Percentiles rank a stretch among this genome's conserved stretches.
These are phyloP conservation scores for Nidularia pulvinata DNA, from an alignment of 768 basidiomycete genomes.

Conservation along the genomic window DNA sequence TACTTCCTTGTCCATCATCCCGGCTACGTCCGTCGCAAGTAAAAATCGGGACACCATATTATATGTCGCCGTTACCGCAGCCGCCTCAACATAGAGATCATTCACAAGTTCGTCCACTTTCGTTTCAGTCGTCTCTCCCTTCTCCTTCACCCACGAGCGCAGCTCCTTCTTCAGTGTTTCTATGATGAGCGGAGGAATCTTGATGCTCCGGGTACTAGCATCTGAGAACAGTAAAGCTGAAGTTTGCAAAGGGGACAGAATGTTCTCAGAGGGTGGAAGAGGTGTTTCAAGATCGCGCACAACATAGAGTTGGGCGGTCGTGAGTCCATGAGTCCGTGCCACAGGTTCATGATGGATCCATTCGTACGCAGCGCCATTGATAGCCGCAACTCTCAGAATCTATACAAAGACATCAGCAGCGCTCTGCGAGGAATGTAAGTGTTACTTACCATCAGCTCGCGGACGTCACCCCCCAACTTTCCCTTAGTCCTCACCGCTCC, in stretches of 20 bases:
- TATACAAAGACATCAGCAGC: slow-evolving; percentile 9
- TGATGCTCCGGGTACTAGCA: slow-evolving; percentile 48
- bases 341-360: slow-evolving; percentile 59
- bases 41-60: slow-evolving; percentile 75
- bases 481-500: slow-evolving; percentile 50
- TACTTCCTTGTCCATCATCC: slow-evolving; percentile 40
- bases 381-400: slow-evolving; percentile 51
- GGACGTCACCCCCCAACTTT: slow-evolving; percentile 41
- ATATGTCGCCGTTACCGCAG: slow-evolving; percentile 52
- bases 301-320: slow-evolving; percentile 49
- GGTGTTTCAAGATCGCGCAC: slow-evolving; percentile 49
- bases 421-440: not conserved
- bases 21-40: slow-evolving; percentile 59
- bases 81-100: slow-evolving; percentile 54
- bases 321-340: slow-evolving; percentile 48
- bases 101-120: slow-evolving; percentile 25
- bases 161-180: slow-evolving; percentile 37
- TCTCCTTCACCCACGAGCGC: slow-evolving; percentile 14
- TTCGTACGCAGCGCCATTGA: slow-evolving; percentile 49
- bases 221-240: slow-evolving; percentile 60
- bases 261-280: slow-evolving; percentile 30
- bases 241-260: slow-evolving; percentile 45
- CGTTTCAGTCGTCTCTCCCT: slow-evolving; percentile 9
- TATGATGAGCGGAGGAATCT: slow-evolving; percentile 39
- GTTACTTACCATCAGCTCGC: slow-evolving; percentile 48